Base-by-base conservation (phyloP, 2,329 filamentous ascomycete species). In the Aspergillus tanneri region DNA sequence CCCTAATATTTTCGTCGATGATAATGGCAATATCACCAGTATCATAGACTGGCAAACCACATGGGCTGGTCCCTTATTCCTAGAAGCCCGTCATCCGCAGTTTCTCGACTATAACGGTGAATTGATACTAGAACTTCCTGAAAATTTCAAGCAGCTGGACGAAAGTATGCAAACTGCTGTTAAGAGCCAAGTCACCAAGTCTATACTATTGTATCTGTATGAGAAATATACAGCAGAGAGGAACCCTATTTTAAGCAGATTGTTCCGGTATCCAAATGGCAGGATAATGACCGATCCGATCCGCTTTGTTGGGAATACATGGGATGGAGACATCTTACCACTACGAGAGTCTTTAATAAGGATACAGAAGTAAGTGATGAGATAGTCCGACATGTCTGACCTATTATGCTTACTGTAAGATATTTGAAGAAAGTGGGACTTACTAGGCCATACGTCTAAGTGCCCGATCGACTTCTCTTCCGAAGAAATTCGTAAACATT, bases 21-120 rank as follows among this genome's bases (percentile, higher is more conserved):
- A 68, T n/a, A 39, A 23, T 23, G 51, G 62, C 19, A 56, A 53
- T 35, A 65, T 75, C 28, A 66, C 67, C 6, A 61, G 65, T 42
- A 43, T 76, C 5, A 73, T 76, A 43, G 70, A 76, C 55, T 75
- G 72, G 71, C 67, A 74, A 54, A 62, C 64, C 14, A 56, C 47
- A 9, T 72, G 64, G 55, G 57, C 58, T 14, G 60, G 42, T 1
- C 64, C 58, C 24, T 50, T 64, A 14, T 57, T 63, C 21, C 56
- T 61, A 23, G 57, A 57, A 50, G 58, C 55, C 1, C 52, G 49
- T 10, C 59, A 53, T 32, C 45, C 61, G 14, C 30, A 50, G 16
- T 44, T 65, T 8, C 46, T 67, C 5, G 52, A 61, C 32, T 64
- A 67, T 46, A 44, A 59, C 35, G 58, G 58, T 7, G 54, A 58